Conservation (phyloP, 2,329 filamentous ascomycete species). For the Aspergillus fijiensis region DNA sequence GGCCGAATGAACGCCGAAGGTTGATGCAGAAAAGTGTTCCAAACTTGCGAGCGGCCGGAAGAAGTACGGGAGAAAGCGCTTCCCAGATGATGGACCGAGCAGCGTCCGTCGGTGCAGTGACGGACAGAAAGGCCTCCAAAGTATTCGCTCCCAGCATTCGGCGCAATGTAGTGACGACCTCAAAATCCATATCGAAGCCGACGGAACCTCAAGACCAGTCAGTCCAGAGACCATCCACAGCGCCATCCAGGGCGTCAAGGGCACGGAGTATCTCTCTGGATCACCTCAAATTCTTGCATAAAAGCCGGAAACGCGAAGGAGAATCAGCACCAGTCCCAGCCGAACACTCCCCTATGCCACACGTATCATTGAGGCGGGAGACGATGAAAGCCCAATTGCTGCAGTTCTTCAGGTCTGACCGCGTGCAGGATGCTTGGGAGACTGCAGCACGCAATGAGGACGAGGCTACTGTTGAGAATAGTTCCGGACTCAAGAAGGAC, state of each 20-base stretch:
- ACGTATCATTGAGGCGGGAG: conserved; percentile 20
- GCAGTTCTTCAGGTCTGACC: conserved; percentile 36
- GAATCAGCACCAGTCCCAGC: conserved; percentile 12
- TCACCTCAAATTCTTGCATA: conserved; percentile 25
- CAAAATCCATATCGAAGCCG: conserved; percentile 21
- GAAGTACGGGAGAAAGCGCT: conserved; percentile 12
- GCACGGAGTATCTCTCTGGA: conserved; percentile 29
- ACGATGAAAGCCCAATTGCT: conserved; percentile 34
- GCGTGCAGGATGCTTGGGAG: conserved; percentile 35
- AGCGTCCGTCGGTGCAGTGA: conserved; percentile 26
- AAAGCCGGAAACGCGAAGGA: conserved; percentile 19
- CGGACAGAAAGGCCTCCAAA: conserved; percentile 12
- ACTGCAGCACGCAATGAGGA: conserved; percentile 24
- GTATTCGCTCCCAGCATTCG: conserved; percentile 18
- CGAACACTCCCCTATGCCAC: conserved; percentile 8
- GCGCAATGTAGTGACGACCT: conserved; percentile 18
- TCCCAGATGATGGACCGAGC: conserved; percentile 19
- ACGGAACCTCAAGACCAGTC: conserved; percentile 15
- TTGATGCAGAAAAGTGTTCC: conserved; percentile 19
- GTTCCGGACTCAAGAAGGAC: conserved; percentile 22
- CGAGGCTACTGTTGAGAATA: conserved; percentile 10
- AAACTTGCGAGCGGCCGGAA: conserved; percentile 16
- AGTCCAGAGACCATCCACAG: conserved; percentile 27
- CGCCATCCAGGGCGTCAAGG: conserved; percentile 25
- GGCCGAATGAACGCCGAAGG: conserved; percentile 11